Base-by-base conservation (phyloP, 2,329 filamentous ascomycete species). In the Pezicula neosporulosa region DNA sequence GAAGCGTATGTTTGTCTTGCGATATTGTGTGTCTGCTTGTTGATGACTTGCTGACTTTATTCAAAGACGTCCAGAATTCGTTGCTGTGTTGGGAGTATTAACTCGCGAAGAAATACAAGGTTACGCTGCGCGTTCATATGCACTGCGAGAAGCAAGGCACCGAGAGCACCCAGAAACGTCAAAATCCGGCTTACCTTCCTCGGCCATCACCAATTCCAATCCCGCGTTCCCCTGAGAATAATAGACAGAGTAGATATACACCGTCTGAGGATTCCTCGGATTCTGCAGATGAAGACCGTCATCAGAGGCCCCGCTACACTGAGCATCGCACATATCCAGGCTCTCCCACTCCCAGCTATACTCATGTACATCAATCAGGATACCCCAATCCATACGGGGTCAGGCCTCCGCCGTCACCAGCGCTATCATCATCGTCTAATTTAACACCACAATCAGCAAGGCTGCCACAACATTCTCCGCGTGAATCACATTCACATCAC, bases 11-110 rank as follows among this genome's bases (percentile, higher is more conserved):
- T 55, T 27, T 15, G 45, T 33, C 8, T 33, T 36, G 24, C 10
- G 15, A 30, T 47, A 21, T 8, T 19, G 15, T 38, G 33, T 18
- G 13, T 15, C 13, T 30, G 10, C 8, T n/a, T 38, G 16, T 18
- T 16, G 36, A 21, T 13, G 28, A 8, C n/a, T 24, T n/a, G 15
- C 24, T 49, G 24, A 53, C 42, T 49, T 24, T 35, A 6, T 13
- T n/a, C 28, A 37, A 48, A 66, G 61, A 9, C 73, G 79, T 1
- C 81, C 80, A 0, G 74, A 78, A 1, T 85, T 81, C 52, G 80
- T 85, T 3, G 82, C 82, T 12, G 67, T 86, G 4, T 72, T 86
- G 0, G 83, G 83, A 4, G 70, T 76, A 13, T 69, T 85, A 3
- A 70, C 70, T 2, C 72, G 72, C 1, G 74, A 78, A 12, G 65